phyloP scores from a whole-genome alignment of 1,284 basidiomycete genomes.

The Ustilago lituana region DNA sequence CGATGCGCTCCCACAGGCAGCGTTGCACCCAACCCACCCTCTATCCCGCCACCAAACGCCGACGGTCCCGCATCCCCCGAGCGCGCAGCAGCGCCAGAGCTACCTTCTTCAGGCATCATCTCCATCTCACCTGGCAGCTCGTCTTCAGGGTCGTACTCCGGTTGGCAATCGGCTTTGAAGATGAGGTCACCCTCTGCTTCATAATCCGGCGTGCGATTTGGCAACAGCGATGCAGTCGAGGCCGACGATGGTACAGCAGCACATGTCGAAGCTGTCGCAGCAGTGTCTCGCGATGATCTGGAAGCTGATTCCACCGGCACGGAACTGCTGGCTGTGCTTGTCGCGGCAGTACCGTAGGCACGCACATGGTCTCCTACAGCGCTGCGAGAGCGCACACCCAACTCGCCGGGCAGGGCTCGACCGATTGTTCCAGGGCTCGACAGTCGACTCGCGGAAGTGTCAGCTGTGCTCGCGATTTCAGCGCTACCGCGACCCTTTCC shows the following conservation, averaged over 20 bases:
- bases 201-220: slow-evolving; percentile 18
- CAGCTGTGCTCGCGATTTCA: neutral
- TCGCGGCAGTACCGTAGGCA: slow-evolving; percentile 17
- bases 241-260: neutral
- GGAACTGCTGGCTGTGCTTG: slow-evolving; percentile 3
- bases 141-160: slow-evolving; percentile 41
- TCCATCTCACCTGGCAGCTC: slow-evolving; percentile 51
- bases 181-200: slow-evolving; percentile 46
- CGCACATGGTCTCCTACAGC: slow-evolving; percentile 18
- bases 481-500: slow-evolving; percentile 19
- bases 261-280: neutral
- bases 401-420: slow-evolving; percentile 9
- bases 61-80: neutral
- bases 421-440: slow-evolving; percentile 13
- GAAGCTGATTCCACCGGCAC: neutral
- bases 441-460: neutral
- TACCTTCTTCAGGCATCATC: slow-evolving; percentile 32
- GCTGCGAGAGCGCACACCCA: slow-evolving; percentile 6
- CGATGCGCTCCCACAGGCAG: slow-evolving; percentile 33
- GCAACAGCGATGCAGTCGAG: neutral
- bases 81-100: neutral
- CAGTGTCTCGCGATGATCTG: slow-evolving; percentile 1
- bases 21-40: slow-evolving; percentile 38
- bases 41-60: slow-evolving; percentile 18
- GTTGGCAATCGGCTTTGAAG: slow-evolving; percentile 35